Evolutionary conservation across 1,139 yeast genomes (phyloP).

Genomic region (Pneumocystis jirovecii): DNA sequence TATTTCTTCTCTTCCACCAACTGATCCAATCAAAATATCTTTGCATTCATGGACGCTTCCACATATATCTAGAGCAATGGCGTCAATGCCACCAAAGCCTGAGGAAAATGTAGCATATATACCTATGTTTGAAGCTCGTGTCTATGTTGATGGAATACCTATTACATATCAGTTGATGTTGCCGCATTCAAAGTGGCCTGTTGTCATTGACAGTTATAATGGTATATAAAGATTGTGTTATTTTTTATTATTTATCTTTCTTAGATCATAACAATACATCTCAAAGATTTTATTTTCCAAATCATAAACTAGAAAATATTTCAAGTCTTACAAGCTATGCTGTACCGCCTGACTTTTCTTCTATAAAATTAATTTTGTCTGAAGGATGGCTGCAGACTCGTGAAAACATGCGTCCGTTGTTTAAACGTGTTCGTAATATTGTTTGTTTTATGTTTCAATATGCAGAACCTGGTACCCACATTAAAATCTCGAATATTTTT

Average conservation of each 20-base stretch:
- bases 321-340: neutral
- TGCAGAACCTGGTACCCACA: neutral
- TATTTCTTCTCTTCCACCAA: neutral
- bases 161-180: neutral
- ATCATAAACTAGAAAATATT: neutral
- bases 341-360: neutral
- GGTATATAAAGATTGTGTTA: neutral
- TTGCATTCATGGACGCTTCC: neutral
- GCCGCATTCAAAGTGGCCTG: neutral
- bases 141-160: neutral
- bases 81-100: neutral
- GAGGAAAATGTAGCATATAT: neutral
- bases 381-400: neutral
- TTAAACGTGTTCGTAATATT: neutral
- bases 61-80: neutral
- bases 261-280: neutral
- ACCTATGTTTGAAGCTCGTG: neutral
- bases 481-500: neutral
- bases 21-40: neutral
- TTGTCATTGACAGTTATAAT: neutral
- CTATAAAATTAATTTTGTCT: neutral
- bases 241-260: neutral
- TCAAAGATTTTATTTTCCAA: neutral
- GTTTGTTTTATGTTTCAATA: neutral
- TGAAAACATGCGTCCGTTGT: neutral